A percentile compares a stretch with the other conserved stretches of the same genome.
Conservation (phyloP, 257 asterid genomes). For the Ocimum tenuiflorum region DNA sequence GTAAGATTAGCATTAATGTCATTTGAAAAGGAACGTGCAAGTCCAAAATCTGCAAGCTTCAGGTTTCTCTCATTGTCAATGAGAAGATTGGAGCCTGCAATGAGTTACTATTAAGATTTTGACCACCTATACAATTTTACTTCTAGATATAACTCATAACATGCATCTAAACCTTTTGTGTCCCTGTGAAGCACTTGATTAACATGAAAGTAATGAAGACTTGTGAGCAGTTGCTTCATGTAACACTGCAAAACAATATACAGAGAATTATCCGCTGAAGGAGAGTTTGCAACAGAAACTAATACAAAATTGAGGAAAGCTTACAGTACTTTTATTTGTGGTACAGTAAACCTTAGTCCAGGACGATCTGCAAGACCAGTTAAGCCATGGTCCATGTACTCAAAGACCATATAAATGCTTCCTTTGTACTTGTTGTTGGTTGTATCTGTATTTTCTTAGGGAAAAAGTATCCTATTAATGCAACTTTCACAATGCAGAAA, state of each 20-base stretch:
- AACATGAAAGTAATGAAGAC: conserved; percentile 88
- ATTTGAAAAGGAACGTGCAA: conserved; percentile 76
- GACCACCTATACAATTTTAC: background rate
- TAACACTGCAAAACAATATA: conserved; percentile 58
- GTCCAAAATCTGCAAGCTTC: conserved; percentile 96
- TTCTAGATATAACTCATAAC: conserved; percentile 1
- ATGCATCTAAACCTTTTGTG: conserved; percentile 60
- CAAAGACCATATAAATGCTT: conserved; percentile 90
- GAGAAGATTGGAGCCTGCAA: conserved; percentile 89
- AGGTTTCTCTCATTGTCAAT: conserved; percentile 91
- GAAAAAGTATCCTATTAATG: conserved; percentile 13
- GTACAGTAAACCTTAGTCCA: conserved; percentile 82
- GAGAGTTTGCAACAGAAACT: background rate
- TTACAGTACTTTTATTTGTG: conserved; percentile 76
- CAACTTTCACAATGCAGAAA: conserved; percentile 7
- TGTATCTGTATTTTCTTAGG: conserved; percentile 45
- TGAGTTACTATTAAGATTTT: conserved; percentile 11
- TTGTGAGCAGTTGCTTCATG: conserved; percentile 91
- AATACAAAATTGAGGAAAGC: conserved; percentile 11
- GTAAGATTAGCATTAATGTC: conserved; percentile 83
- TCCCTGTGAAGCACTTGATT: conserved; percentile 98
- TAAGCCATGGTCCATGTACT: conserved; percentile 96
- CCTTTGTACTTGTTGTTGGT: conserved; percentile 81
- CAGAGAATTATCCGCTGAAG: conserved; percentile 19
- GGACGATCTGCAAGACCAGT: conserved; percentile 98